Conservation (phyloP, 1,284 basidiomycete species). For the Peniophora sp. region DNA sequence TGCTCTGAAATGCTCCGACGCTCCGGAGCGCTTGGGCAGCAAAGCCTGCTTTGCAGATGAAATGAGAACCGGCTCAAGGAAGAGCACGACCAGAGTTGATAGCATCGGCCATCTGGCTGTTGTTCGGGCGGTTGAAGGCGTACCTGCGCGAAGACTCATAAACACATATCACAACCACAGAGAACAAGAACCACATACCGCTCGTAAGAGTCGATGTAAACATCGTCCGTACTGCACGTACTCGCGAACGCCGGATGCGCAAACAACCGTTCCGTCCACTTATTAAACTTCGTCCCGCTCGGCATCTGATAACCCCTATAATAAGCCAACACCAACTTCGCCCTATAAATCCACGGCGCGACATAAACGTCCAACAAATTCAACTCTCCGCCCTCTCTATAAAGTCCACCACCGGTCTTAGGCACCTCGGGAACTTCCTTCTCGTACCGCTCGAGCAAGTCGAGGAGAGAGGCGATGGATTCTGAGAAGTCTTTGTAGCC, state of each 20-base stretch:
- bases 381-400: constrained; percentile 47
- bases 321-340: constrained; percentile 57
- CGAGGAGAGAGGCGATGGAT: constrained; percentile 46
- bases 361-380: constrained; percentile 66
- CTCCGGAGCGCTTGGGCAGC: no score
- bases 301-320: constrained; percentile 62
- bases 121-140: constrained; percentile 65
- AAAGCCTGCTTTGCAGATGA: no score
- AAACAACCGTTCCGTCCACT: constrained; percentile 52
- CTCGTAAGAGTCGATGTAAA: constrained; percentile 76
- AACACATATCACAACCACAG: not conserved
- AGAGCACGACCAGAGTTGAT: constrained; percentile 56
- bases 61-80: no score
- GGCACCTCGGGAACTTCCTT: constrained; percentile 28
- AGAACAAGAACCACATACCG: constrained; percentile 28
- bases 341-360: constrained; percentile 66
- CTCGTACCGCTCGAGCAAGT: constrained; percentile 52
- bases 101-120: constrained; percentile 66
- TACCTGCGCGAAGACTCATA: constrained; percentile 36
- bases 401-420: constrained; percentile 38
- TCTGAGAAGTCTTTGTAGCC: constrained; percentile 49
- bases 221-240: constrained; percentile 63
- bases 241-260: constrained; percentile 55
- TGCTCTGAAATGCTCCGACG: no score
- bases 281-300: constrained; percentile 35